Base-by-base conservation (phyloP, 805 yeast species). In the Metschnikowia picachoensis region DNA sequence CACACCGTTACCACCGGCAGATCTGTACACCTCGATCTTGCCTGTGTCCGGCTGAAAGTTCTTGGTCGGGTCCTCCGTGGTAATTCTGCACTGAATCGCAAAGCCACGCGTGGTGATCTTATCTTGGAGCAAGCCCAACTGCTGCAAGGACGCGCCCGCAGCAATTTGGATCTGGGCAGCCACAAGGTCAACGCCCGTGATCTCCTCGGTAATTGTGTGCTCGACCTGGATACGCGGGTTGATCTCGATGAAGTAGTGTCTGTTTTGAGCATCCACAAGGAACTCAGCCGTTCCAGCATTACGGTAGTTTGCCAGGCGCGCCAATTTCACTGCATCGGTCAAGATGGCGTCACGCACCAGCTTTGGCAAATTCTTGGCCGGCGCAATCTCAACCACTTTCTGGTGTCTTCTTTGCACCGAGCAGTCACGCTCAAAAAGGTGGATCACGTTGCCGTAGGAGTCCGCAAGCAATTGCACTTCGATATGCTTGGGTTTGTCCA, bases 361-460 rank as follows among this genome's bases (percentile, higher is more conserved):
- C 39, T 73, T 67, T 20, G 97, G 95, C 58, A 94, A 73, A 51
- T 90, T 89, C 70, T 87, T 85, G 33, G 98, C 97, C 11, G 99
- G 98, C 4, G 99, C 99, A 59, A 92, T 90, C 71, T 92, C 99
- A 33, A 92, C 98, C 43, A 92, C 99, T 72, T 92, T 92, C 74
- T 92, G 99, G 70, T 92, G 99, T 75, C 99, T 87, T 77, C 99
- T 87, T 76, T 92, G 99, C 44, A 92, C 99, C n/a, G 97, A 90
- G 72, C 99, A 92, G 73, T 92, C 99, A 72, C 99, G 85, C 77
- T 92, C 99, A 58, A 90, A 94, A 59, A 92, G 72, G 65, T 92
- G 99, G 60, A 92, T 86, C 25, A 91, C 97, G 65, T 92, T 94
- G 48, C 99, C 99, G 62, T 87, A 83, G 62, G 79, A 78, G 67